phyloP scores from a whole-genome alignment of 2,329 filamentous ascomycete genomes.

The Dothistroma septosporum region DNA sequence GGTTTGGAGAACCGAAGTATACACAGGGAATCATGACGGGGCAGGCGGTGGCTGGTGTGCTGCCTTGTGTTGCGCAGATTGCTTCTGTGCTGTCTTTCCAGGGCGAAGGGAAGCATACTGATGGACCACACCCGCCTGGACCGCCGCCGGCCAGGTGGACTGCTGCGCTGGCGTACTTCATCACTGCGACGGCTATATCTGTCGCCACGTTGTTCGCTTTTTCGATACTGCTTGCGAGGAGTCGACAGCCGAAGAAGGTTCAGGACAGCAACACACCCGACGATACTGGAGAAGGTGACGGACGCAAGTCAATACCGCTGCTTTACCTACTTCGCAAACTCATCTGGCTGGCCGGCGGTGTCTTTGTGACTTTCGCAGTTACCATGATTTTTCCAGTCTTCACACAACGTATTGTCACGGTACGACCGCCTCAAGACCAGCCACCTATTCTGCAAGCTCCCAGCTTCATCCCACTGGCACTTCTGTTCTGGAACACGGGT shows the following conservation, averaged over 20 bases:
- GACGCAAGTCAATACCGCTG: constrained; percentile 49
- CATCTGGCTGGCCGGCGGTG: constrained; percentile 68
- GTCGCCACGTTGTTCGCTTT: constrained; percentile 67
- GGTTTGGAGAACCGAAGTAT: constrained; percentile 81
- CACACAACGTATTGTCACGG: constrained; percentile 54
- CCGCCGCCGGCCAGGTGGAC: constrained; percentile 51
- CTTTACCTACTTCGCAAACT: constrained; percentile 69
- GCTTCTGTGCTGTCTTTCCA: constrained; percentile 67
- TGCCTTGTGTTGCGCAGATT: constrained; percentile 85
- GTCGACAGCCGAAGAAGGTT: constrained; percentile 19
- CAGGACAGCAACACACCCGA: constrained; percentile 11
- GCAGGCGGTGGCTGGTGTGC: constrained; percentile 84
- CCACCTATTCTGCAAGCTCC: constrained; percentile 63
- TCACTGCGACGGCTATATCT: constrained; percentile 78
- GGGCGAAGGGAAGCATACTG: constrained; percentile 22
- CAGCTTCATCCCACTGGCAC: constrained; percentile 83
- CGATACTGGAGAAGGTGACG: constrained; percentile 6
- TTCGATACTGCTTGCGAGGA: constrained; percentile 59
- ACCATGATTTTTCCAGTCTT: constrained; percentile 97
- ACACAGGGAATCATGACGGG: constrained; percentile 96
- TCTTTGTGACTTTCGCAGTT: constrained; percentile 74
- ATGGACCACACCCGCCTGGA: constrained; percentile 18
- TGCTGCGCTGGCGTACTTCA: constrained; percentile 85
- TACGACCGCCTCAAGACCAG: constrained; percentile 41
- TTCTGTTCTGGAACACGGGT: constrained; percentile 90